Base-by-base conservation (phyloP, 2,329 filamentous ascomycete species). In the Malbranchea cinnamomea region DNA sequence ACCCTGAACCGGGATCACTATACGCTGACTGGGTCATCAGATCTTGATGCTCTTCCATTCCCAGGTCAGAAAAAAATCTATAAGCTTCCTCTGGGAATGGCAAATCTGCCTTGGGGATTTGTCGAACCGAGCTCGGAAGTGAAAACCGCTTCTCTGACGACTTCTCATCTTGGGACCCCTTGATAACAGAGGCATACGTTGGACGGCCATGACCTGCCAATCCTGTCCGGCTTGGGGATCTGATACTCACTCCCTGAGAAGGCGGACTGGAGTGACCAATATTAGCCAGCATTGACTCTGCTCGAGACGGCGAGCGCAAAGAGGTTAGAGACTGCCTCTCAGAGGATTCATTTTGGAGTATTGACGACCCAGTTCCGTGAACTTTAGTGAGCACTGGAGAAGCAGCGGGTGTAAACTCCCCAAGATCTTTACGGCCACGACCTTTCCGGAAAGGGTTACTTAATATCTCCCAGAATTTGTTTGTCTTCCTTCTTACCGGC, bases 261-360 rank as follows among this genome's bases (percentile, higher is more conserved):
- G 50, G 42, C n/a, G 50, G 48, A 30, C 49, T 59, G 4, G 43
- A 43, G 19, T 47, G 44, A 24, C 57, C 54, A 10, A 60, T 48
- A 1, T 54, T 48, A 4, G 51, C 43, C 4, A 62, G 41, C 9
- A 52, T 48, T 32, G 48, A 47, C 17, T 54, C 50, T 3, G 58
- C 59, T 16, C 50, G 49, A 3, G 57, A 59, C 16, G n/a, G n/a
- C n/a, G n/a, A n/a, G n/a, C n/a, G n/a, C n/a, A n/a, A n/a, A n/a
- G n/a, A n/a, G n/a, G n/a, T n/a, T n/a, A n/a, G n/a, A n/a, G 46
- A 33, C 32, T 42, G 18, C 31, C 36, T 11, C 30, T 32, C 23
- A 36, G 40, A 18, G 35, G 39, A 23, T 38, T 19, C 10, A 33
- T 31, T n/a, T 37, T 41, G 30, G 13, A 37, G 45, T 28, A 41